Conservation (phyloP, 768 basidiomycete species). For the Rhodotorula graminis region DNA sequence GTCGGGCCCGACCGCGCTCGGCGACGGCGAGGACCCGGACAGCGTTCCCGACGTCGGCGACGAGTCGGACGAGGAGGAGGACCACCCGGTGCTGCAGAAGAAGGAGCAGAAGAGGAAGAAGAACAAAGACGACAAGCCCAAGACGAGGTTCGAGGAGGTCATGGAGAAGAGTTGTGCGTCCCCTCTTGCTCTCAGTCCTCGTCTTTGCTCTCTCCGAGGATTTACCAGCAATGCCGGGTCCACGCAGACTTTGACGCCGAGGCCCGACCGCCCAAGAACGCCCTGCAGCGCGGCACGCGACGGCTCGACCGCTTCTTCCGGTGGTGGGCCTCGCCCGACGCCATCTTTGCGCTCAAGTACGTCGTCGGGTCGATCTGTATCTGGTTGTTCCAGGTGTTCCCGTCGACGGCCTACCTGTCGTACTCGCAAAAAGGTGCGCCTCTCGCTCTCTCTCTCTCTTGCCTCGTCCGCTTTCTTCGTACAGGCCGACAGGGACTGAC, state of each 20-base stretch:
- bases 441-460: neutral
- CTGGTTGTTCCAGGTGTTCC: constrained; percentile 55
- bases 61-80: neutral
- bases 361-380: constrained; percentile 53
- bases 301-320: constrained; percentile 8
- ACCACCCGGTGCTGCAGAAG: neutral
- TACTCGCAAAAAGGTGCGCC: constrained; percentile 33
- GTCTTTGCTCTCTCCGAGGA: too few relatives aligned
- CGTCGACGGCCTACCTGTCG: constrained; percentile 47
- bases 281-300: constrained; percentile 14
- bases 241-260: constrained; percentile 28
- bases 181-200: too few relatives aligned
- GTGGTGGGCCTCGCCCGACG: constrained; percentile 28
- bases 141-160: constrained; percentile 14
- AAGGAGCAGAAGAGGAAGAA: neutral
- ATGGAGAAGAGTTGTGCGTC: neutral
- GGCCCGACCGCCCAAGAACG: constrained; percentile 22
- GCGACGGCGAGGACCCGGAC: constrained; percentile 14
- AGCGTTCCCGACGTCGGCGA: constrained; percentile 4
- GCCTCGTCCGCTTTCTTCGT: neutral
- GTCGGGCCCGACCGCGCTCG: neutral
- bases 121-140: constrained; percentile 30
- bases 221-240: too few relatives aligned
- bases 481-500: constrained; percentile 46
- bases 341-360: constrained; percentile 55